Base-by-base conservation (phyloP, 257 asterid species). In the Ligustrum vulgare region DNA sequence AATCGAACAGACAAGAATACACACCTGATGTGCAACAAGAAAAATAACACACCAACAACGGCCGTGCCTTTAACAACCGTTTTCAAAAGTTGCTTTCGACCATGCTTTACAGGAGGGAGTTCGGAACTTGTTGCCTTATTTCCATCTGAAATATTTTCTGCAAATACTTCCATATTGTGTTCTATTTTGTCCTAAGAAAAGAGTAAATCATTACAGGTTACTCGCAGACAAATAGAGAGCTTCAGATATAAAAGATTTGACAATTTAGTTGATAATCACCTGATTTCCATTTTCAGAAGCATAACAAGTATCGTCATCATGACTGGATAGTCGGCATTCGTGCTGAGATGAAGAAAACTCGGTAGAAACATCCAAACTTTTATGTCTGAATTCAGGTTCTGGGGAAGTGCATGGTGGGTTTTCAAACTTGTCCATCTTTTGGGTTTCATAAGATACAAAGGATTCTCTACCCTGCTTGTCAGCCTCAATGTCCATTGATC, bases 21-120 rank as follows among this genome's bases (percentile, higher is more conserved):
- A 6, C 41, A 93, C 97, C 91, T 91, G 80, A 93, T 79, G 62
- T 87, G 92, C 75, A 91, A 82, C 80, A 90, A 72, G 77, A 93
- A 82, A 83, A 83, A 79, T 69, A 91, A 64, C 28, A 81, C 79
- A 62, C 96, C 95, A 58, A 91, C 87, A 78, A 93, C 80, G 62
- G 96, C 96, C 56, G 96, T 93, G 84, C 98, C 93, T 78, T 85
- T 86, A 64, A 80, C 88, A 49, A 90, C 91, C 67, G 91, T 83
- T 79, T 81, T 85, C 65, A 93, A 82, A 54, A 93, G 70, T 76
- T 89, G 89, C 76, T 43, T 84, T 70, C 65, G 64, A 8, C 36
- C 77, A 31, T 11, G 84, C 79, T 87, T 86, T 37, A 4, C 76
- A 9, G 75, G 69, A 31, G 84, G 80, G 39, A 13, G 71, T 63